Percentiles rank a stretch among this genome's conserved stretches.
phyloP scores from a whole-genome alignment of 2,329 filamentous ascomycete species.

The Aspergillus sp. region DNA sequence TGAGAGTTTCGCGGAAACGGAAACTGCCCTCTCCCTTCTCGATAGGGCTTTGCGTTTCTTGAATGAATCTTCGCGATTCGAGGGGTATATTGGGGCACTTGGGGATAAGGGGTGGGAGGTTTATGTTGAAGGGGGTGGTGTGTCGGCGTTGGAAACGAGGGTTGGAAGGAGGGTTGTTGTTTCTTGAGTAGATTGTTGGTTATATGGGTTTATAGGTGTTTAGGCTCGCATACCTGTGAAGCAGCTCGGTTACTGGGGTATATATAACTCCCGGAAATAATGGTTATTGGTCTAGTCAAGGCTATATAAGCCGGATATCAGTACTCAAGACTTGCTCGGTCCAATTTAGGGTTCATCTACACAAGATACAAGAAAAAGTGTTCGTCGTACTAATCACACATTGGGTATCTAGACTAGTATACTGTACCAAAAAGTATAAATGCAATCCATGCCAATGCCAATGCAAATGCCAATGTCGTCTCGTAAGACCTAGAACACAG shows the following conservation, averaged over 20 bases:
- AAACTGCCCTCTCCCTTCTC: constrained; percentile 30
- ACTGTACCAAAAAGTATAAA: constrained; percentile 11
- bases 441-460: constrained; percentile 12
- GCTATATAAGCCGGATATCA: no score
- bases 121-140: constrained; percentile 46
- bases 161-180: constrained; percentile 50
- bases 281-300: no score
- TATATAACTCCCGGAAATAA: no score
- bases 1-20: neutral
- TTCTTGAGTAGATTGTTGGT: neutral
- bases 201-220: neutral
- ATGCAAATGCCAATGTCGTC: constrained; percentile 10
- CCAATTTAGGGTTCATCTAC: neutral
- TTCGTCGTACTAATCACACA: constrained; percentile 9
- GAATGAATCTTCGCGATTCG: constrained; percentile 48
- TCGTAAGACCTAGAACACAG: neutral
- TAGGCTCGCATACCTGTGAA: no score
- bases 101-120: constrained; percentile 67
- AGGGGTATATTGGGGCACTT: constrained; percentile 48
- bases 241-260: no score
- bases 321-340: neutral
- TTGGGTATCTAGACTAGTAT: constrained; percentile 18
- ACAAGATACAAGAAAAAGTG: neutral
- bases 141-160: constrained; percentile 66
- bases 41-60: constrained; percentile 50